Conservation (phyloP, 768 basidiomycete species). For the Kwoniella bestiolae region DNA sequence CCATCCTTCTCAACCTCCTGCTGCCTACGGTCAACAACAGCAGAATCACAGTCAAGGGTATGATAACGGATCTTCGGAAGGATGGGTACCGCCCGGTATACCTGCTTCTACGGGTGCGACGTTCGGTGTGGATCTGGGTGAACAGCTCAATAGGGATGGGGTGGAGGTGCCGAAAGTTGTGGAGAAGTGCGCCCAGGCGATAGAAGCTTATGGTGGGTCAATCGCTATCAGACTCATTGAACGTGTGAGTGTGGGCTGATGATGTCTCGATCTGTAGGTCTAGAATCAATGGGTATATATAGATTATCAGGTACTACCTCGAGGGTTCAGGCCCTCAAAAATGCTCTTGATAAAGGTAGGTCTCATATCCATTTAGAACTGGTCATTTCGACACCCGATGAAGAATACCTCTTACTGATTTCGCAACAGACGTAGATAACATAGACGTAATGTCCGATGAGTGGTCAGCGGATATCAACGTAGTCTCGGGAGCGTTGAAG, state of each 20-base stretch:
- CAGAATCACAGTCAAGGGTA: constrained; percentile 12
- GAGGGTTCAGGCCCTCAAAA: constrained; percentile 79
- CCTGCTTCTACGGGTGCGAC: constrained; percentile 64
- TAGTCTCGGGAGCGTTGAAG: constrained; percentile 90
- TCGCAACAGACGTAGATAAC: constrained; percentile 71
- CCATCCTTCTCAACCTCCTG: constrained; percentile 8
- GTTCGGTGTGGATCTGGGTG: constrained; percentile 88
- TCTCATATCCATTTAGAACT: neutral
- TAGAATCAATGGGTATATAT: constrained; percentile 86
- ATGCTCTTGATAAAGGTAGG: constrained; percentile 81
- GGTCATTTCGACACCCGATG: neutral
- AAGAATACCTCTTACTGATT: neutral
- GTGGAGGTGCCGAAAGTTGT: constrained; percentile 87
- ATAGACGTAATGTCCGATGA: constrained; percentile 86
- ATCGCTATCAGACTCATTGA: neutral
- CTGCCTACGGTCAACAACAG: constrained; percentile 9
- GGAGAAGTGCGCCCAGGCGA: constrained; percentile 84
- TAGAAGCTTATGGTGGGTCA: constrained; percentile 78
- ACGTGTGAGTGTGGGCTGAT: neutral
- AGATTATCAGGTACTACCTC: constrained; percentile 89
- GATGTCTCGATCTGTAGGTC: constrained; percentile 39
- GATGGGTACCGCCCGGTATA: constrained; percentile 40
- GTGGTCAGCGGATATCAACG: constrained; percentile 93
- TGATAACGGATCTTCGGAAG: constrained; percentile 61
- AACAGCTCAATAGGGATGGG: constrained; percentile 89